phyloP scores from a whole-genome alignment of 2,329 filamentous ascomycete species.

The Xylaria digitata region DNA sequence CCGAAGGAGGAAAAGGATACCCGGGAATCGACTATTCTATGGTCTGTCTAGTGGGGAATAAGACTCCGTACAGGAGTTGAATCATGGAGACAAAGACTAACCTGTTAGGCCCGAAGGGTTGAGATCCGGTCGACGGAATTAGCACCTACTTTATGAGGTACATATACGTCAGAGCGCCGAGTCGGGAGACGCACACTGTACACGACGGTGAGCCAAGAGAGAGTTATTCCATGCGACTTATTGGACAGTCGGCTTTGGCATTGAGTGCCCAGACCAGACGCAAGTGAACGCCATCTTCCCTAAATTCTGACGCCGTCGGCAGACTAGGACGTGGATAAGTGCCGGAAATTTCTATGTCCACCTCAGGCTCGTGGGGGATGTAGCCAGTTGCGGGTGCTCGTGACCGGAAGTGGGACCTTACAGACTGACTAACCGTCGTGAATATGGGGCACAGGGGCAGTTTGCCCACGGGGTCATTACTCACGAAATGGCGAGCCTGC shows the following conservation, averaged over 20 bases:
- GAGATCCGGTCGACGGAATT: constrained; percentile 16
- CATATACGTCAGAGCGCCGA: constrained; percentile 18
- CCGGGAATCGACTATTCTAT: constrained; percentile 18
- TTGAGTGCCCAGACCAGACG: neutral
- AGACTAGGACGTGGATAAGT: constrained; percentile 17
- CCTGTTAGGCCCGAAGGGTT: constrained; percentile 3
- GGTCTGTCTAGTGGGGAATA: constrained; percentile 7
- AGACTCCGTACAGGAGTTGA: neutral
- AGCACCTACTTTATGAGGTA: constrained; percentile 8
- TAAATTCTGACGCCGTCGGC: neutral
- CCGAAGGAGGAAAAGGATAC: constrained; percentile 32
- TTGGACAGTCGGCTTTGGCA: constrained; percentile 5
- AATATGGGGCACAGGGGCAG: constrained; percentile 24
- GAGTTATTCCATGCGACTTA: neutral
- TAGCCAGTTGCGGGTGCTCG: constrained; percentile 29
- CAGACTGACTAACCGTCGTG: constrained; percentile 20
- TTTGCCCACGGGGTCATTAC: constrained; percentile 14
- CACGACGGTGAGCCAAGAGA: constrained; percentile 3
- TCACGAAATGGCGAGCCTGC: constrained; percentile 23
- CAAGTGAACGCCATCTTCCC: neutral
- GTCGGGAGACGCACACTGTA: constrained; percentile 18
- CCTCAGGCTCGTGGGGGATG: constrained; percentile 29
- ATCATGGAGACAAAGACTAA: constrained; percentile 7
- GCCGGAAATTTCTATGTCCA: constrained; percentile 12
- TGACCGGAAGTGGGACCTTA: constrained; percentile 34